Conservation (phyloP, 192 early-diverging fungal genomes). For the Coemansia sp. region DNA sequence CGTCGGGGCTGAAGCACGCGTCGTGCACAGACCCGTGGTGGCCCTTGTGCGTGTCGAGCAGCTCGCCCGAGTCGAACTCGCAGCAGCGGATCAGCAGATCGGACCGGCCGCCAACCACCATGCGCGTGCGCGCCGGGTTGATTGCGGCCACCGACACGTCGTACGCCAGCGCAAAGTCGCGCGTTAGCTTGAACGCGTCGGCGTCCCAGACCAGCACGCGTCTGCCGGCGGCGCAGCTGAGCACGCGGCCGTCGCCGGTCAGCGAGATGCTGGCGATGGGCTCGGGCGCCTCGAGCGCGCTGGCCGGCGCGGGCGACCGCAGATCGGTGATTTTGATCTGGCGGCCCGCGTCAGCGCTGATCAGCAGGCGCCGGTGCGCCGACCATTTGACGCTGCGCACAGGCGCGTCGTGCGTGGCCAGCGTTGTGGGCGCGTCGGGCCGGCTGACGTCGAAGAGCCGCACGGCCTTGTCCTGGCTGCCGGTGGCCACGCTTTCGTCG, state of each 20-base stretch:
- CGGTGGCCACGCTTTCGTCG: slow-evolving; percentile 66
- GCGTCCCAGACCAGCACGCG: slow-evolving; percentile 70
- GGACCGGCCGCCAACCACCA: slow-evolving; percentile 74
- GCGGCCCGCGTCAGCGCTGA: slow-evolving; percentile 62
- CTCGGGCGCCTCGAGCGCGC: slow-evolving; percentile 58
- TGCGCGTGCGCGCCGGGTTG: slow-evolving; percentile 71
- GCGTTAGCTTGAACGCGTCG: slow-evolving; percentile 58
- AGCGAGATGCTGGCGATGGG: slow-evolving; percentile 70
- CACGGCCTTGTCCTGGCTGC: slow-evolving; percentile 77
- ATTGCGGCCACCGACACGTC: slow-evolving; percentile 77
- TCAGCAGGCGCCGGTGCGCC: slow-evolving; percentile 45
- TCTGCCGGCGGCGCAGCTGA: slow-evolving; percentile 76
- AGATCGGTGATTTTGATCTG: slow-evolving; percentile 68
- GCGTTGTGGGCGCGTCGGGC: slow-evolving; percentile 24
- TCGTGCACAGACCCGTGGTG: slow-evolving; percentile 89
- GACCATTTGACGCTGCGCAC: slow-evolving; percentile 44
- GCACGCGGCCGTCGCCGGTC: slow-evolving; percentile 68
- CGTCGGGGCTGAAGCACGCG: slow-evolving; percentile 88
- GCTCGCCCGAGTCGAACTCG: slow-evolving; percentile 72
- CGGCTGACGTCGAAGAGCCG: slow-evolving; percentile 73
- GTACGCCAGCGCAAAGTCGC: slow-evolving; percentile 57
- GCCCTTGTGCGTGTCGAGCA: slow-evolving; percentile 81
- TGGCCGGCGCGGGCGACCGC: slow-evolving; percentile 57
- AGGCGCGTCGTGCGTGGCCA: slow-evolving; percentile 36
- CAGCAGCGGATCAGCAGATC: slow-evolving; percentile 85